These are phyloP conservation scores for Crinitomyces ghanaensis DNA, from an alignment of 805 yeast species.

Conservation along the genomic window DNA sequence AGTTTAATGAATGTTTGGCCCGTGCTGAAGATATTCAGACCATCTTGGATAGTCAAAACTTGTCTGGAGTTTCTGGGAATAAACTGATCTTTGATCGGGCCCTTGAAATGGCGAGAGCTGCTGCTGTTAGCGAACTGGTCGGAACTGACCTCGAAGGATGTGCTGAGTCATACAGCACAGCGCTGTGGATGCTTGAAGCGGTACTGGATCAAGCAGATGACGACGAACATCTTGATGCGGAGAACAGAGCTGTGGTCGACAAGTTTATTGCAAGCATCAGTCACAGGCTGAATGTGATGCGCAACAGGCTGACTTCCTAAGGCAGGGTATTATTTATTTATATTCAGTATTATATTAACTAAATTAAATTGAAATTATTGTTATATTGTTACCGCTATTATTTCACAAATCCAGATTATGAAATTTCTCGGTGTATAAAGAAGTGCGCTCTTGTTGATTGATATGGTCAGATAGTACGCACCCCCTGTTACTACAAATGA, in stretches of 20 bases:
- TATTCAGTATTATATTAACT: not conserved
- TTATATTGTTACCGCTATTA: too few species aligned
- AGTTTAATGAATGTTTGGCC: conserved; percentile 79
- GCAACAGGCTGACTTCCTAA: conserved; percentile 32
- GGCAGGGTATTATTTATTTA: not conserved
- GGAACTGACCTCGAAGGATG: conserved; percentile 67
- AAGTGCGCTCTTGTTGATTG: too few species aligned
- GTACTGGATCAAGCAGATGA: conserved; percentile 42
- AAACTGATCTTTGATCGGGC: conserved; percentile 87
- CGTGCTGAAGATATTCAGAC: conserved; percentile 69
- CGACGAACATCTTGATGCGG: conserved; percentile 43
- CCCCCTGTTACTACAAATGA: too few species aligned
- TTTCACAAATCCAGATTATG: too few species aligned
- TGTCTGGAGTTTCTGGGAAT: conserved; percentile 44
- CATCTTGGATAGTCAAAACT: conserved; percentile 15
- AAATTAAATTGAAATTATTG: not conserved
- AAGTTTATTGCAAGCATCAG: conserved; percentile 76
- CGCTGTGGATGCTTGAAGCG: conserved; percentile 93
- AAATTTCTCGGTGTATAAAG: too few species aligned
- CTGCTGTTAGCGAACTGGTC: conserved; percentile 78
- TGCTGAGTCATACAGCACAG: conserved; percentile 79
- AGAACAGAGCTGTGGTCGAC: conserved; percentile 66
- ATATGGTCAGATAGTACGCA: too few species aligned
- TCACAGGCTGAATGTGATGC: conserved; percentile 59
- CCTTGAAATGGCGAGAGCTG: conserved; percentile 79